Evolutionary conservation across 768 basidiomycete genomes (phyloP), one percentile per base, ranked within the genome.

Genomic region (Termitomyces sp.): DNA sequence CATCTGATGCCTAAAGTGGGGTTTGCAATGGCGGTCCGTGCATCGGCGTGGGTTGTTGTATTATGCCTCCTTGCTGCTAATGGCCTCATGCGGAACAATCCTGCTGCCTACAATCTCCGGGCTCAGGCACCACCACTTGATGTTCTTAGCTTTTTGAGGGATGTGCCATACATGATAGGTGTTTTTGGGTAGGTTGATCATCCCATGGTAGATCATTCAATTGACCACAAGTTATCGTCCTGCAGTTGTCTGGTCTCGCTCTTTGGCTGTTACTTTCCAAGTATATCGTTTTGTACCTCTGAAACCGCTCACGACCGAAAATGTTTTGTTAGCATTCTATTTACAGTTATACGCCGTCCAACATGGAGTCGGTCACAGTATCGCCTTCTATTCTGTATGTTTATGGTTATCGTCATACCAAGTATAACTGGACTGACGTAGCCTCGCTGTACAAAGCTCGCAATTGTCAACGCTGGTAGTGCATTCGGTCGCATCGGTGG

Each of bases 401-500:
- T 31, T n/a, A n/a, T n/a, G n/a, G n/a, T 12, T 10, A 52, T 14
- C 4, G 39, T 32, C 24, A 20, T 29, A 22, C 20, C 2, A 55
- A 34, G 29, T 3, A 29, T n/a, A 10, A n/a, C 36, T 57, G 24
- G 24, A 31, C 26, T 41, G 9, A 49, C 36, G 39, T 9, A 22
- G 14, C 14, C 12, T 16, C 22, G 4, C 26, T 34, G 14, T 39
- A 12, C 9, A 0, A 48, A 77, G 75, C 61, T 77, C 31, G 69
- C 75, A 14, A 68, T 76, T 36, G 49, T 76, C 46, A 75, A 74
- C 47, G 66, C 71, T 10, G 64, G 69, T 7, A 67, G 72, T 18
- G 63, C 69, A 20, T 53, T 76, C 37, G 74, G 73, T 46, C 73
- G 75, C 16, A 63, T 75, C 16, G 65, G 63, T 10, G 68, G 67